Evolutionary conservation across 345 rosid genomes (phyloP).

Genomic region (Eucalyptus caleyi): DNA sequence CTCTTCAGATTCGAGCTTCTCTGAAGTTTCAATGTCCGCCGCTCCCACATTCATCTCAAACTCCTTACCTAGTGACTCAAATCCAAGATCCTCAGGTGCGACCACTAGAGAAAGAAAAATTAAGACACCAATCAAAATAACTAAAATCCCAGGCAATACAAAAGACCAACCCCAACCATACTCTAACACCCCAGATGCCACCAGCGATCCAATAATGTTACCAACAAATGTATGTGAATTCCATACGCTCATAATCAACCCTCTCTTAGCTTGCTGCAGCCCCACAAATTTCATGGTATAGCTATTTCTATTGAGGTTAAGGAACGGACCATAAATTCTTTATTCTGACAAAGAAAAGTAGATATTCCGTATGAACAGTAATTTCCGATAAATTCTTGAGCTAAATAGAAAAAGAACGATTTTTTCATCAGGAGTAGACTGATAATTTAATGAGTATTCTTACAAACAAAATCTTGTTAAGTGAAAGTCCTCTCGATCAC

Average conservation of each 20-base stretch:
- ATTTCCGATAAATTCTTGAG: not conserved
- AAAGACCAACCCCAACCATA: constrained; percentile 99
- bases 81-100: constrained; percentile 61
- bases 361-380: not conserved
- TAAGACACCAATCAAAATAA: constrained; percentile 44
- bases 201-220: constrained; percentile 65
- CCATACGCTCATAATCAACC: constrained; percentile 90
- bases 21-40: constrained; percentile 13
- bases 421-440: not conserved
- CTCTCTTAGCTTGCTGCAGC: constrained; percentile 47
- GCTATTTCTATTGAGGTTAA: too few relatives aligned
- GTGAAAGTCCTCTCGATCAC: not conserved
- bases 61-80: constrained; percentile 28
- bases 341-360: too few relatives aligned
- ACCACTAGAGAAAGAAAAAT: constrained; percentile 64
- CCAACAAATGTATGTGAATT: constrained; percentile 79
- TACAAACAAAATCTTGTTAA: not conserved
- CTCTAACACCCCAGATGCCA: constrained; percentile 67
- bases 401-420: not conserved
- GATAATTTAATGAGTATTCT: not conserved
- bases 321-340: too few relatives aligned
- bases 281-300: too few relatives aligned
- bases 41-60: constrained; percentile 35
- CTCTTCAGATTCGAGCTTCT: constrained; percentile 44
- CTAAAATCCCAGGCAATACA: constrained; percentile 55